Evolutionary conservation across 805 yeast species (phyloP).

Genomic region (Starmerella sirachaensis): DNA sequence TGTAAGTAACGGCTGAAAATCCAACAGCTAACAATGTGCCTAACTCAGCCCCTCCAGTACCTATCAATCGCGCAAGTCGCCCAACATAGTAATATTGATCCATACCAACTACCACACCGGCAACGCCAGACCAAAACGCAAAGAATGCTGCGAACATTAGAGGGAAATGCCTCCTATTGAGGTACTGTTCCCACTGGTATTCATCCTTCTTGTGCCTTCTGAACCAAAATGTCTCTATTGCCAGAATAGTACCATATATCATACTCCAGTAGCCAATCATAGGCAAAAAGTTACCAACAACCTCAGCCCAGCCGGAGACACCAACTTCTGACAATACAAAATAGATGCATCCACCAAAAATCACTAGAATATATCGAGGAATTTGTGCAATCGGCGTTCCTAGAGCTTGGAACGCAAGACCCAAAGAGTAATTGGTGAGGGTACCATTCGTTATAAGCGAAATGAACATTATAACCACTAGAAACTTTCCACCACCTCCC

Average conservation of each 20-base stretch:
- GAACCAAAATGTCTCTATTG: slow-evolving; percentile 64
- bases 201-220: slow-evolving; percentile 40
- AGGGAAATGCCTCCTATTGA: slow-evolving; percentile 47
- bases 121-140: slow-evolving; percentile 58
- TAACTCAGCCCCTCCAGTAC: slow-evolving; percentile 58
- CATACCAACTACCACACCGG: slow-evolving; percentile 81
- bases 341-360: slow-evolving; percentile 50
- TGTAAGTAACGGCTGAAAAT: slow-evolving; percentile 52
- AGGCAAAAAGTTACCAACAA: slow-evolving; percentile 71
- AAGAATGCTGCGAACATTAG: slow-evolving; percentile 58
- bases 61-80: slow-evolving; percentile 52
- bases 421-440: slow-evolving; percentile 69
- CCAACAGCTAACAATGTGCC: slow-evolving; percentile 75
- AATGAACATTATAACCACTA: slow-evolving; percentile 54
- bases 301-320: slow-evolving; percentile 54
- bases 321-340: slow-evolving; percentile 68
- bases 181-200: slow-evolving; percentile 70
- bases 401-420: slow-evolving; percentile 58
- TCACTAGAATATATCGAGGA: slow-evolving; percentile 71
- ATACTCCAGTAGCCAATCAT: slow-evolving; percentile 90
- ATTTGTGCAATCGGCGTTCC: slow-evolving; percentile 39
- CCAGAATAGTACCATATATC: slow-evolving; percentile 56
- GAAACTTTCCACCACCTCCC: slow-evolving; percentile 68
- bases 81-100: slow-evolving; percentile 76
- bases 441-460: slow-evolving; percentile 74